Evolutionary conservation across 2,329 filamentous ascomycete species (phyloP).

Genomic region (Dendryphion nanum): DNA sequence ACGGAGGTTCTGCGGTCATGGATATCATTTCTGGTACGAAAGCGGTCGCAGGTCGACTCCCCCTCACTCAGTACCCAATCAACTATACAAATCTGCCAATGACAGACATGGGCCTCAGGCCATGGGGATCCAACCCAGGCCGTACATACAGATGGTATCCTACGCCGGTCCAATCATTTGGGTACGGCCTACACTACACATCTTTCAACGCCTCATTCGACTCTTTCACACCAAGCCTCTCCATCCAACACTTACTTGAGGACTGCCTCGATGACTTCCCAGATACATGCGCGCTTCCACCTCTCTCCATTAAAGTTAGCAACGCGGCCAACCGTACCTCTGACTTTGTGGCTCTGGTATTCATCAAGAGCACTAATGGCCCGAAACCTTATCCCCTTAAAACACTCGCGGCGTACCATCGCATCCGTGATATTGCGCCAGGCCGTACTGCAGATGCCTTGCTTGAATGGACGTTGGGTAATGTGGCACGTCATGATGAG

Average conservation of each 20-base stretch:
- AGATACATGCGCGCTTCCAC: constrained; percentile 46
- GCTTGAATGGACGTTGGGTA: constrained; percentile 49
- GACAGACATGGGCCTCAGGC: constrained; percentile 57
- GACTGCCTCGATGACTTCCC: constrained; percentile 45
- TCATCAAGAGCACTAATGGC: constrained; percentile 49
- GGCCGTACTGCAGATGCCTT: constrained; percentile 30
- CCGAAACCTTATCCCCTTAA: constrained; percentile 55
- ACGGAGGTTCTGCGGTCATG: constrained; percentile 56
- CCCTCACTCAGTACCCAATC: constrained; percentile 57
- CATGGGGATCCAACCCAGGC: constrained; percentile 46
- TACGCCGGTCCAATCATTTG: constrained; percentile 53
- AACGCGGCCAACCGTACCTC: constrained; percentile 50
- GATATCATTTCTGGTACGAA: constrained; percentile 53
- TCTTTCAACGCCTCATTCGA: constrained; percentile 43
- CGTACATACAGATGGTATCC: constrained; percentile 61
- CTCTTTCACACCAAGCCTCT: constrained; percentile 1
- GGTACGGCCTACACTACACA: constrained; percentile 59
- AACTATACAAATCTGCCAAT: constrained; percentile 52
- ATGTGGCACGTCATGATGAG: constrained; percentile 51
- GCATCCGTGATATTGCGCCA: constrained; percentile 42
- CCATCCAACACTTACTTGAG: constrained; percentile 38
- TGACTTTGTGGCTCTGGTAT: constrained; percentile 55
- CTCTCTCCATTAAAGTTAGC: constrained; percentile 40
- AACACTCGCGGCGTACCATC: constrained; percentile 51
- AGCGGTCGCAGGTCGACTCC: constrained; percentile 55